Evolutionary conservation across 2,329 filamentous ascomycete genomes (phyloP).

Genomic region (Exophiala sideris): DNA sequence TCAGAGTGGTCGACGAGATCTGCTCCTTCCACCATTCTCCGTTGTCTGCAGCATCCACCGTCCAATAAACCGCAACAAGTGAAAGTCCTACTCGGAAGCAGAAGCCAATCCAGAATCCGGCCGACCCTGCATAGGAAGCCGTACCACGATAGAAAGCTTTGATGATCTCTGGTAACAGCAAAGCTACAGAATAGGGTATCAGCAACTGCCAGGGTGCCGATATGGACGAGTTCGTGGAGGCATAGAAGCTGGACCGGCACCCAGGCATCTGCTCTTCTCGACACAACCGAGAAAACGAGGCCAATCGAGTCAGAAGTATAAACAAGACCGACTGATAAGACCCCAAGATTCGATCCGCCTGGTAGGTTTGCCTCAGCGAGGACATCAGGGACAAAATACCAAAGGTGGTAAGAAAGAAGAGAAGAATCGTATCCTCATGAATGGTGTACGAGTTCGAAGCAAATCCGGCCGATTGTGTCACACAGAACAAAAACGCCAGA

Average conservation of each 20-base stretch:
- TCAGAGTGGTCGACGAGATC: conserved; percentile 60
- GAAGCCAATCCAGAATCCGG: conserved; percentile 56
- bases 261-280: conserved; percentile 98
- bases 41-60: conserved; percentile 83
- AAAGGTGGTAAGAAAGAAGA: conserved; percentile 89
- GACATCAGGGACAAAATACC: conserved; percentile 70
- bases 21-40: conserved; percentile 68
- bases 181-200: conserved; percentile 67
- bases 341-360: conserved; percentile 68
- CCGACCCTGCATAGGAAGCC: conserved; percentile 81
- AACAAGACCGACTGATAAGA: conserved; percentile 84
- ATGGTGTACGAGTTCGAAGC: conserved; percentile 98
- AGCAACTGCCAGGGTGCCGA: conserved; percentile 83
- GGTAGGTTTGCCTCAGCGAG: conserved; percentile 68
- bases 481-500: conserved; percentile 73
- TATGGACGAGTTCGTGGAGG: conserved; percentile 84
- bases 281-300: conserved; percentile 87
- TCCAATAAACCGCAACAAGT: conserved; percentile 79
- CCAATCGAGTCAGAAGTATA: conserved; percentile 70
- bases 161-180: conserved; percentile 68
- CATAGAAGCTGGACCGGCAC: conserved; percentile 93
- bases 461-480: conserved; percentile 89
- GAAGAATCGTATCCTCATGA: conserved; percentile 92
- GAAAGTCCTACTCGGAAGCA: conserved; percentile 73
- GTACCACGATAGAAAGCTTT: conserved; percentile 78